A percentile compares a stretch with the other conserved stretches of the same genome.
phyloP scores from a whole-genome alignment of 2,329 filamentous ascomycete species.

The Capronia coronata region DNA sequence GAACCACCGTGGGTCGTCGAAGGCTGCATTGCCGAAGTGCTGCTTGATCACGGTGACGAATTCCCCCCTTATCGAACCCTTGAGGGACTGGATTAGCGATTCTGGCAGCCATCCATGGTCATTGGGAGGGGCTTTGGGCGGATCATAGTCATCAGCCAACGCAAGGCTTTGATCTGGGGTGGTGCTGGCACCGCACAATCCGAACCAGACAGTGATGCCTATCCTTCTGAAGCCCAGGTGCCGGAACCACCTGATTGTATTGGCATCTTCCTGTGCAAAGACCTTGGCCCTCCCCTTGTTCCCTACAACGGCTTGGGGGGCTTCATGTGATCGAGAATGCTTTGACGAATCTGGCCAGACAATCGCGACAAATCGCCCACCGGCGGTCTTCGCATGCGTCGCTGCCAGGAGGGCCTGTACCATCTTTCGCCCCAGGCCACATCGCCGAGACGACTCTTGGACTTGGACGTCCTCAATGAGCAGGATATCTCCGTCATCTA shows the following conservation, averaged over 20 bases:
- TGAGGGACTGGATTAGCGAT: constrained; percentile 11
- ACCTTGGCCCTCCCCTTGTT: constrained; percentile 19
- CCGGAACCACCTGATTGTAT: no score
- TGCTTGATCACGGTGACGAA: not conserved
- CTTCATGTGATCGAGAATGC: constrained; percentile 15
- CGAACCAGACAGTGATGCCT: constrained; percentile 33
- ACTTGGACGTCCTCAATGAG: constrained; percentile 30
- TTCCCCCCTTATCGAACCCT: constrained; percentile 11
- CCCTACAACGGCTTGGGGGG: no score
- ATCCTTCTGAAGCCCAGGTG: constrained; percentile 33
- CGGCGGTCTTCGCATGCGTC: constrained; percentile 24
- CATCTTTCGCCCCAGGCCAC: constrained; percentile 33
- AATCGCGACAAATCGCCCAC: constrained; percentile 30
- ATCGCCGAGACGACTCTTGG: constrained; percentile 28
- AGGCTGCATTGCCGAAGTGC: constrained; percentile 4
- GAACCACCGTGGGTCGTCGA: constrained; percentile 18
- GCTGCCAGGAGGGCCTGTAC: constrained; percentile 31
- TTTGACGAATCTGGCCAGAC: constrained; percentile 23
- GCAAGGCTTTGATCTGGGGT: constrained; percentile 29
- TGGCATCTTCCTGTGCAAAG: no score
- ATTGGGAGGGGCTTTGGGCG: constrained; percentile 11
- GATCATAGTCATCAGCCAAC: constrained; percentile 27
- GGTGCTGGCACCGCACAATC: constrained; percentile 27
- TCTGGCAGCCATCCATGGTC: constrained; percentile 9
- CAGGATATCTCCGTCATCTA: constrained; percentile 31